phyloP scores from a whole-genome alignment of 2,329 filamentous ascomycete species.

The Fusarium torreyae region DNA sequence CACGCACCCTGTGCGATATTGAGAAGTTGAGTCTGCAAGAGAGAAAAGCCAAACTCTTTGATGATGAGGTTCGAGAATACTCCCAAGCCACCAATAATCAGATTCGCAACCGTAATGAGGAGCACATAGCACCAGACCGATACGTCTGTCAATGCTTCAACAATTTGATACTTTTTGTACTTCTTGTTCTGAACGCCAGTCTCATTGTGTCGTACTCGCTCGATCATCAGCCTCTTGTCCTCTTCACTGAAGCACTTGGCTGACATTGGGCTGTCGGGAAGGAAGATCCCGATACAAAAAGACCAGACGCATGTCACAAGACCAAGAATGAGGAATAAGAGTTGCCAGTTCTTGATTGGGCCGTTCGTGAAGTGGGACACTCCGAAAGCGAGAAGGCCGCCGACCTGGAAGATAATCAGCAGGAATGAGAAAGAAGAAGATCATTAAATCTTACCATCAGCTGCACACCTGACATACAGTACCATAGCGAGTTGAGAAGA shows the following conservation, averaged over 20 bases:
- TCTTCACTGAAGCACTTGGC: constrained; percentile 1
- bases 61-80: constrained; percentile 3
- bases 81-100: not conserved
- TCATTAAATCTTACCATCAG: not conserved
- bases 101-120: not conserved
- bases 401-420: not conserved
- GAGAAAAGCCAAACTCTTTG: constrained; percentile 20
- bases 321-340: not conserved
- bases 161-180: not conserved
- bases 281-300: not conserved
- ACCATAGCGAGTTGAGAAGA: not conserved
- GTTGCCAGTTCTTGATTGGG: not conserved
- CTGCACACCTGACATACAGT: constrained; percentile 3
- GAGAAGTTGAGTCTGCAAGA: constrained; percentile 20
- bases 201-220: not conserved
- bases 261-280: not conserved
- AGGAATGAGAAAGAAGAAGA: too few species aligned
- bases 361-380: constrained; percentile 1
- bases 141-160: not conserved
- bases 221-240: not conserved
- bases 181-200: not conserved
- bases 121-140: not conserved
- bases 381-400: not conserved
- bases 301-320: not conserved
- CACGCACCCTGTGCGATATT: constrained; percentile 2